Evolutionary conservation across 1,284 basidiomycete genomes (phyloP).

Genomic region (Chiua sp.): DNA sequence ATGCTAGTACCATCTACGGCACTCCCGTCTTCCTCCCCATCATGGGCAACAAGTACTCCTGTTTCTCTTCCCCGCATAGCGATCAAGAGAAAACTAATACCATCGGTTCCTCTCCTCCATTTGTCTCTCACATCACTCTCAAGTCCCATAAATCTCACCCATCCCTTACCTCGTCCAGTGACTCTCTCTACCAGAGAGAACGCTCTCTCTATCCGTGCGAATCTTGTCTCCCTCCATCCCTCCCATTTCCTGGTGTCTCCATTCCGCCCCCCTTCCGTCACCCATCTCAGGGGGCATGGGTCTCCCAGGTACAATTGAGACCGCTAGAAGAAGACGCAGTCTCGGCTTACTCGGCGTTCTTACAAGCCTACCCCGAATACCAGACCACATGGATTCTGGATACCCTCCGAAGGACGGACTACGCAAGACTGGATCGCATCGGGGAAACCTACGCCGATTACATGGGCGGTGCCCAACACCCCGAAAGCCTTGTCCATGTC

Average conservation of each 20-base stretch:
- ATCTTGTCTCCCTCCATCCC: constrained; percentile 8
- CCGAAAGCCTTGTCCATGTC: constrained; percentile 71
- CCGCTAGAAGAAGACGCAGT: constrained; percentile 34
- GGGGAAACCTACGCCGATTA: constrained; percentile 82
- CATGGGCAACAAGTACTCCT: constrained; percentile 52
- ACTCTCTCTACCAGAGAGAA: constrained; percentile 39
- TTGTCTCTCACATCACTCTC: constrained; percentile 43
- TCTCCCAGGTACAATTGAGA: constrained; percentile 29
- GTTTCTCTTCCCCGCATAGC: constrained; percentile 22
- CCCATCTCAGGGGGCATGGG: constrained; percentile 32
- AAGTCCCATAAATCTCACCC: constrained; percentile 43
- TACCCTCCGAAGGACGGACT: constrained; percentile 72
- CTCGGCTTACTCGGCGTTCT: constrained; percentile 45
- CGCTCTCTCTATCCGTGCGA: constrained; percentile 20
- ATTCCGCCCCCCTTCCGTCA: constrained; percentile 1
- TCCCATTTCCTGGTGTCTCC: background rate
- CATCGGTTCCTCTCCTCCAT: constrained; percentile 31
- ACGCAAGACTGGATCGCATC: constrained; percentile 59
- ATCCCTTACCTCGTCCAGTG: constrained; percentile 37
- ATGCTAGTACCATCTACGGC: background rate
- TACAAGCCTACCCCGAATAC: constrained; percentile 55
- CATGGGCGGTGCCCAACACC: constrained; percentile 81
- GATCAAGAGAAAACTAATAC: constrained; percentile 23
- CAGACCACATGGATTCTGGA: constrained; percentile 70
- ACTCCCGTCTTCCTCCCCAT: background rate